phyloP scores from a whole-genome alignment of 2,329 filamentous ascomycete genomes.

The Thermomyces lanuginosus region DNA sequence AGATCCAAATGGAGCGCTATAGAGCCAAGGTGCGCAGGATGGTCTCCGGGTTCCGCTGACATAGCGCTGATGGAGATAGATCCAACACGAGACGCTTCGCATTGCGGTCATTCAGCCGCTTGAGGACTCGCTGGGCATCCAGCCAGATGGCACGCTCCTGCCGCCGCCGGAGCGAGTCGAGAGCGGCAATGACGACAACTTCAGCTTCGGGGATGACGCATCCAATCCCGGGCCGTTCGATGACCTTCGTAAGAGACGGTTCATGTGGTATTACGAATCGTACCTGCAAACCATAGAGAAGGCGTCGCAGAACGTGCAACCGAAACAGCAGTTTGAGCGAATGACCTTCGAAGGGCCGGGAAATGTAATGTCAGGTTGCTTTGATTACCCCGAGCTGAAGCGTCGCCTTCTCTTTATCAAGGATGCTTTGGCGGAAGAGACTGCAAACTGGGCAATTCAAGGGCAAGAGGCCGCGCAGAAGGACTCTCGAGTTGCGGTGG shows the following conservation, averaged over 20 bases:
- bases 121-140: slow-evolving; percentile 59
- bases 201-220: slow-evolving; percentile 31
- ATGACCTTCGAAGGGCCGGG: slow-evolving; percentile 73
- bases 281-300: slow-evolving; percentile 58
- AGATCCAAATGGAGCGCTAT: slow-evolving; percentile 58
- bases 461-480: slow-evolving; percentile 47
- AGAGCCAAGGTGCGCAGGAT: slow-evolving; percentile 50
- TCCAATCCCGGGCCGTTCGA: slow-evolving; percentile 69
- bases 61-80: slow-evolving; percentile 35
- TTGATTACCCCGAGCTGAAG: slow-evolving; percentile 62
- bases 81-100: slow-evolving; percentile 75
- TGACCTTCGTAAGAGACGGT: slow-evolving; percentile 77
- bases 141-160: slow-evolving; percentile 32
- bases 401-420: slow-evolving; percentile 53
- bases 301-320: slow-evolving; percentile 45
- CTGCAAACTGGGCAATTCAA: slow-evolving; percentile 51
- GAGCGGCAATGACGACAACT: slow-evolving; percentile 17
- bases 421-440: slow-evolving; percentile 54
- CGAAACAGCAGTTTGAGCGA: slow-evolving; percentile 48
- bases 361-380: slow-evolving; percentile 76
- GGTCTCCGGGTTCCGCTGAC: slow-evolving; percentile 1
- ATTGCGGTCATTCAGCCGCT: slow-evolving; percentile 74
- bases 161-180: slow-evolving; percentile 21
- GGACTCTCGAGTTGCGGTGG: slow-evolving; percentile 62
- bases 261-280: slow-evolving; percentile 89